Conservation (phyloP, 305 asterid species). For the Fraxinus sp. region DNA sequence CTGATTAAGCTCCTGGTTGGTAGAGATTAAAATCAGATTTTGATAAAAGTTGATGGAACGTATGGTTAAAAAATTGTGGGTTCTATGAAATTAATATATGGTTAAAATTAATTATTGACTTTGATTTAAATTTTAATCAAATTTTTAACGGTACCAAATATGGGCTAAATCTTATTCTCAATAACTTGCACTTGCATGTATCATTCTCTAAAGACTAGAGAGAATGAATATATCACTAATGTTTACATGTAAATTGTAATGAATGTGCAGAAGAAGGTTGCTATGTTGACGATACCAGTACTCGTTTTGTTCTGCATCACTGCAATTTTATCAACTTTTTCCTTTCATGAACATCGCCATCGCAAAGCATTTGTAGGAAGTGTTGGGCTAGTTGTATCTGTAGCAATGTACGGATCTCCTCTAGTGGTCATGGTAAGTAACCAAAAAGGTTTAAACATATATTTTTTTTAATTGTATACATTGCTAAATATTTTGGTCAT, state of each 20-base stretch:
- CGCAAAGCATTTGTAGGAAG: constrained; percentile 75
- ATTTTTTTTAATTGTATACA: background rate
- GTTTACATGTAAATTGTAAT: background rate
- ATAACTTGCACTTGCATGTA: background rate
- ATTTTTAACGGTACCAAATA: no score
- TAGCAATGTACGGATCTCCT: constrained; percentile 78
- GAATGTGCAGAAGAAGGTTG: constrained; percentile 52
- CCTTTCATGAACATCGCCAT: constrained; percentile 47
- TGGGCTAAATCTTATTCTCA: background rate
- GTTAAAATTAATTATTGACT: no score
- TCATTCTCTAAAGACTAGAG: background rate
- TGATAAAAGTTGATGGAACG: no score
- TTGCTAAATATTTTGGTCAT: background rate
- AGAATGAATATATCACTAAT: constrained; percentile 11
- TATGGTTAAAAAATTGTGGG: no score
- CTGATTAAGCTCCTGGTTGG: no score
- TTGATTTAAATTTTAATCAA: no score
- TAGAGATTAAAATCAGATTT: no score
- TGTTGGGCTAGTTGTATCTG: constrained; percentile 60
- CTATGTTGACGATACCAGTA: constrained; percentile 37
- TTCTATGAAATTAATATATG: no score
- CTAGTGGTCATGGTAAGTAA: constrained; percentile 59
- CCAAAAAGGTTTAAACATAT: background rate
- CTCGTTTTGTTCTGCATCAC: constrained; percentile 31
- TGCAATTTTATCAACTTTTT: constrained; percentile 44